phyloP scores from a whole-genome alignment of 1,139 yeast genomes.

The Lodderomyces metapsilosis region DNA sequence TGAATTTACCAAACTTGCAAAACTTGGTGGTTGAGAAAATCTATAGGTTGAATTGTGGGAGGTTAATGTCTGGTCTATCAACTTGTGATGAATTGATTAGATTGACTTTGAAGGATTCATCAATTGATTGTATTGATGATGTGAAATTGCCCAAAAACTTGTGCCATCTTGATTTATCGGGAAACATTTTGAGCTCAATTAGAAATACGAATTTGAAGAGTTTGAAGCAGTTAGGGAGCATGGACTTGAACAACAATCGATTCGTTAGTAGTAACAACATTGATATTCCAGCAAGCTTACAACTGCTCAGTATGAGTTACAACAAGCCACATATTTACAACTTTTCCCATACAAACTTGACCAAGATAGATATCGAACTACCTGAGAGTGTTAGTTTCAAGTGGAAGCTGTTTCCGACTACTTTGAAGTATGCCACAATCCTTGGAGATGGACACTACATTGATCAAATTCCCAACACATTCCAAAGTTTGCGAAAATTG shows the following conservation, averaged over 20 bases:
- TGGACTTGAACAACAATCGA: neutral
- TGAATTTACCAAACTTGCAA: conserved; percentile 7
- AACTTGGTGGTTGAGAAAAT: conserved; percentile 5
- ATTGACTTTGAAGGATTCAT: conserved; percentile 8
- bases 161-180: conserved; percentile 10
- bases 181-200: conserved; percentile 8
- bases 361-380: neutral
- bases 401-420: neutral
- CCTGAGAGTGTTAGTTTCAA: neutral
- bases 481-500: neutral
- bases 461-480: neutral
- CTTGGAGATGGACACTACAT: neutral
- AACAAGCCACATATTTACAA: neutral
- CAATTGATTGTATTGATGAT: conserved; percentile 7
- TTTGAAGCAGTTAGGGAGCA: neutral
- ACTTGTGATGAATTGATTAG: conserved; percentile 1
- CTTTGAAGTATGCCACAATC: neutral
- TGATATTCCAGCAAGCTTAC: neutral
- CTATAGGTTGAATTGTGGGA: conserved; percentile 1
- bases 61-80: neutral
- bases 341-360: neutral
- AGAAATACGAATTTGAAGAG: conserved; percentile 6
- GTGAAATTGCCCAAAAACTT: conserved; percentile 10
- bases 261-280: neutral
- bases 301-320: neutral